Evolutionary conservation across 2,329 filamentous ascomycete species (phyloP).

Genomic region (Fusarium caatingaense): DNA sequence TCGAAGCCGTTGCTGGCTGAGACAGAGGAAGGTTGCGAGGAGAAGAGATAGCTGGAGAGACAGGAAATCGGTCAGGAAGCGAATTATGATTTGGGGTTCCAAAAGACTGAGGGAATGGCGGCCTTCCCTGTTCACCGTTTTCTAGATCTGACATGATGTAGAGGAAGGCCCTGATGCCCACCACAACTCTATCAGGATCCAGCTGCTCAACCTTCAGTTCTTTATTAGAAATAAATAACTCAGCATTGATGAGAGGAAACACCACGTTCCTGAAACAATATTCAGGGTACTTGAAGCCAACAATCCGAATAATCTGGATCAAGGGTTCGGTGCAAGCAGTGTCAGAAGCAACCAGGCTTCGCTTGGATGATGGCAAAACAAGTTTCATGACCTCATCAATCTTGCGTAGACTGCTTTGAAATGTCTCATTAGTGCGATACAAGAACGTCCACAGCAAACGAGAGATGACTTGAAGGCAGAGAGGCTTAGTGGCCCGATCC

Average conservation of each 20-base stretch:
- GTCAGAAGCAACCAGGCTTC: slow-evolving; percentile 85
- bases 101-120: slow-evolving; percentile 84
- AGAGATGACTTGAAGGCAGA: slow-evolving; percentile 89
- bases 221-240: slow-evolving; percentile 80
- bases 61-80: slow-evolving; percentile 61
- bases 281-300: slow-evolving; percentile 93
- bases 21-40: slow-evolving; percentile 48
- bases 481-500: slow-evolving; percentile 80
- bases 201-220: slow-evolving; percentile 91
- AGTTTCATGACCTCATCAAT: slow-evolving; percentile 90
- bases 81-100: slow-evolving; percentile 50
- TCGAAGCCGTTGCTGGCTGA: slow-evolving; percentile 44
- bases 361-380: slow-evolving; percentile 82
- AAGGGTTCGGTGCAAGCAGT: slow-evolving; percentile 86
- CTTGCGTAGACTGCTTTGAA: slow-evolving; percentile 76
- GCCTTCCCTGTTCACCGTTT: slow-evolving; percentile 78
- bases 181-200: slow-evolving; percentile 96
- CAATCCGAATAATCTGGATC: slow-evolving; percentile 92
- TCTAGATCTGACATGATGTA: slow-evolving; percentile 94
- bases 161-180: slow-evolving; percentile 93
- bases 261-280: slow-evolving; percentile 92
- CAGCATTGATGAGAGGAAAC: slow-evolving; percentile 94
- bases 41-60: slow-evolving; percentile 54
- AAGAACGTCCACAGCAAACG: slow-evolving; percentile 95
- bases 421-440: slow-evolving; percentile 81